Base-by-base conservation (phyloP, 2,329 filamentous ascomycete species). In the Elsinoe necatrix region DNA sequence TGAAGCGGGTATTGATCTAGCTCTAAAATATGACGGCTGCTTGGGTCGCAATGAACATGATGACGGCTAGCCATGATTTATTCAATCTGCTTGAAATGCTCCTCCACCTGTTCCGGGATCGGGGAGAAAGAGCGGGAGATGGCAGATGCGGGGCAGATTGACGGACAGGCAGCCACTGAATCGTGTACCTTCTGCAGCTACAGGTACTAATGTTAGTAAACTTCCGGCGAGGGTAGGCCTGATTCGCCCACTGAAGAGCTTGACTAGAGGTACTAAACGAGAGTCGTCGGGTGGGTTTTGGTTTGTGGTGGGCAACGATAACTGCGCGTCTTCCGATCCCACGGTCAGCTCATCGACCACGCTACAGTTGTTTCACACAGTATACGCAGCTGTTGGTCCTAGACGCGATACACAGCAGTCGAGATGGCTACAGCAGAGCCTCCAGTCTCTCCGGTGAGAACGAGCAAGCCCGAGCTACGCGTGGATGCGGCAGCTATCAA, bases 401-500 rank as follows among this genome's bases (percentile, higher is more conserved):
- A n/a, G n/a, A n/a, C n/a, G n/a, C n/a, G n/a, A n/a, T n/a, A n/a
- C n/a, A n/a, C n/a, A n/a, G 23, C 21, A 25, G n/a, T 25, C 18
- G 37, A 34, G 5, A 57, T 57, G 55, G 35, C 52, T 11, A 23
- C 35, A 18, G 45, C 34, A 42, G 47, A 27, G 5, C 47, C 56
- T 12, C 54, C 54, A 34, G 60, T 68, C 25, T 68, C 67, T 12
- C 67, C 67, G 12, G 58, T 68, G 45, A 56, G 43, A 5, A 54
- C 47, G 2, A 58, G 58, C 16, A 59, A 56, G 11, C 66, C 69
- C 0, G 65, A 68, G 37, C 69, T 76, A 59, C 68, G 70, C 4
- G 68, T 70, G 1, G 64, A 63, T 4, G 67, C 69, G 1, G 71
- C 70, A 0, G 65, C 73, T 3, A 72, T 76, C 61, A 76, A 77